Evolutionary conservation across 371 early-diverging fungal genomes (phyloP).

Genomic region (Haplosporangium sp.): DNA sequence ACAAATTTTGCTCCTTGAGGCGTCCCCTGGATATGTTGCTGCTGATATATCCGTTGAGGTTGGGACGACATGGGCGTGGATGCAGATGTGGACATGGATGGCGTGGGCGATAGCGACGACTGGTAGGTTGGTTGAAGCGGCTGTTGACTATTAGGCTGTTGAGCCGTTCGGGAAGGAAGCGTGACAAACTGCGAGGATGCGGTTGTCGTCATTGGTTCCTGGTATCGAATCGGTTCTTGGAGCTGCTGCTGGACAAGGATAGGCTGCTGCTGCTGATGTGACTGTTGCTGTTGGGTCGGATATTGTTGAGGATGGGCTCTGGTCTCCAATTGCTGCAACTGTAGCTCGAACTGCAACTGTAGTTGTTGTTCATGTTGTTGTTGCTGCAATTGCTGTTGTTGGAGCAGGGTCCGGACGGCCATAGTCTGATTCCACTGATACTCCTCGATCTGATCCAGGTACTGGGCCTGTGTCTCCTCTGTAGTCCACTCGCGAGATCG

Average conservation of each 20-base stretch:
- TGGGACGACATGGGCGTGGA: constrained; percentile 8
- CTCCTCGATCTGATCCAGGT: constrained; percentile 45
- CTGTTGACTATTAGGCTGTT: constrained; percentile 7
- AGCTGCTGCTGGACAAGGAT: neutral
- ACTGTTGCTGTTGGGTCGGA: constrained; percentile 7
- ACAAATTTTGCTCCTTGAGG: neutral
- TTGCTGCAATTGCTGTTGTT: constrained; percentile 27
- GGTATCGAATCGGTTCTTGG: neutral
- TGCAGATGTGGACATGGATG: neutral
- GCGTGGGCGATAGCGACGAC: neutral
- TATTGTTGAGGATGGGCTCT: constrained; percentile 13
- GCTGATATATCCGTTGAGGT: constrained; percentile 1
- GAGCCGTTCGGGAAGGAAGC: neutral
- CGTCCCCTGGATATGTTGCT: neutral
- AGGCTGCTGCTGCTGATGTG: constrained; percentile 10
- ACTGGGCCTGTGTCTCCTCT: constrained; percentile 42
- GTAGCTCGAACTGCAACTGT: constrained; percentile 15
- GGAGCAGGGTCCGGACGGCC: constrained; percentile 35
- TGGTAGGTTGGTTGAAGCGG: neutral
- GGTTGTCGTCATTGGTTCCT: neutral
- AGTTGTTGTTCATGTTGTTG: constrained; percentile 12
- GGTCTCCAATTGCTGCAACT: constrained; percentile 14
- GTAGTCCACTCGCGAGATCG: constrained; percentile 31
- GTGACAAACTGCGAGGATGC: neutral
- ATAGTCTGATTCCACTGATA: constrained; percentile 47